phyloP scores from a whole-genome alignment of 768 basidiomycete species.

The Podaxis carcinomalis region DNA sequence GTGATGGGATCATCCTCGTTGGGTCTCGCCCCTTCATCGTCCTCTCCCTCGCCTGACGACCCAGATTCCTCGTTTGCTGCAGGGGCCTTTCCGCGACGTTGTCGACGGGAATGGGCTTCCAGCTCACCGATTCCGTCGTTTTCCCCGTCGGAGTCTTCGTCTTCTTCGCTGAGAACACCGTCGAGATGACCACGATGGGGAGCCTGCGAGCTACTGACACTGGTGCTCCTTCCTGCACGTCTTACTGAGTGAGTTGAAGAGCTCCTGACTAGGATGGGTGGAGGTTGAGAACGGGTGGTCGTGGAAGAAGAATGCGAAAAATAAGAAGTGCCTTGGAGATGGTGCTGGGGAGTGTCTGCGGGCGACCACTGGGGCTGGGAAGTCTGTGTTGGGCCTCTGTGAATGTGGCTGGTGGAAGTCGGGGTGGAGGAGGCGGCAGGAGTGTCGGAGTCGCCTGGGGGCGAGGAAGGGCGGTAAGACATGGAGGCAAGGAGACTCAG shows the following conservation, averaged over 20 bases:
- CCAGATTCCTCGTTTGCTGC: conserved; percentile 26
- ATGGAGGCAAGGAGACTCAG: conserved; percentile 11
- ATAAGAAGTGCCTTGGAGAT: conserved; percentile 68
- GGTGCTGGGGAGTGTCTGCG: conserved; percentile 56
- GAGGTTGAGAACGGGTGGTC: conserved; percentile 41
- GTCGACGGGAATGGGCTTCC: conserved; percentile 11
- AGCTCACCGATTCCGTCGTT: conserved; percentile 12
- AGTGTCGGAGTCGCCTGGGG: conserved; percentile 30
- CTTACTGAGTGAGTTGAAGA: conserved; percentile 49
- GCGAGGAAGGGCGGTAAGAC: conserved; percentile 24
- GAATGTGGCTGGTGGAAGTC: conserved; percentile 35
- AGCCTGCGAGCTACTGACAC: conserved; percentile 54
- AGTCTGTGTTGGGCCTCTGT: conserved; percentile 44
- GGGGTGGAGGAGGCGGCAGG: conserved; percentile 35
- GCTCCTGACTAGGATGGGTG: conserved; percentile 42
- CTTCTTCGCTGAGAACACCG: conserved; percentile 48
- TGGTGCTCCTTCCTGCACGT: conserved; percentile 52
- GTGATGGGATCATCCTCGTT: conserved; percentile 85
- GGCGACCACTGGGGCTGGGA: conserved; percentile 64
- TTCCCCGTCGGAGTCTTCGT: conserved; percentile 40
- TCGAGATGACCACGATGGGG: conserved; percentile 42
- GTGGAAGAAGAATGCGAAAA: conserved; percentile 42
- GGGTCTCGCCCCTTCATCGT: conserved; percentile 24
- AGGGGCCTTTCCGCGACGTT: conserved; percentile 41
- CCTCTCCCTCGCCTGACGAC: conserved; percentile 39